These are phyloP conservation scores for Triticum timopheevii DNA, from an alignment of 176 grass and related monocot genomes.

Conservation along the genomic window DNA sequence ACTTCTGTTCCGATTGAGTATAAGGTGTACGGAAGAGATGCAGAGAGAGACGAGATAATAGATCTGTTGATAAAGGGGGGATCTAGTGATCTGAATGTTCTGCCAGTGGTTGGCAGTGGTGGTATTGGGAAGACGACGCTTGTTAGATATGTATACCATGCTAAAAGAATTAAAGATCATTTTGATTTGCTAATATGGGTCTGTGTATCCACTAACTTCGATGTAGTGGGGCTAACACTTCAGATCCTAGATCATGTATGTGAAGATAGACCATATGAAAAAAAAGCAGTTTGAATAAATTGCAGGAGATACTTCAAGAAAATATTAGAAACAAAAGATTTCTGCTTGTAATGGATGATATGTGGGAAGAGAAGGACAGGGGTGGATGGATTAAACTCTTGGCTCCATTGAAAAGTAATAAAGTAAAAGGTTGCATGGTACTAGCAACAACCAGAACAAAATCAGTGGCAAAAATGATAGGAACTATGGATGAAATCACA, in stretches of 20 bases:
- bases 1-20: conserved; percentile 21
- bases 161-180: conserved; percentile 10
- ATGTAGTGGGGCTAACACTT: not conserved
- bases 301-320: conserved; percentile 5
- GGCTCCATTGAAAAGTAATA: conserved; percentile 23
- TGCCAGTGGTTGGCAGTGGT: conserved; percentile 41
- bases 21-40: conserved; percentile 35
- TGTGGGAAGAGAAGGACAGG: conserved; percentile 29
- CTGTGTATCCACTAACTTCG: conserved; percentile 21
- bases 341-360: conserved; percentile 45
- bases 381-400: conserved; percentile 27
- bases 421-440: conserved; percentile 17
- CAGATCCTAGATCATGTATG: conserved; percentile 18
- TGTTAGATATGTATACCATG: conserved; percentile 19
- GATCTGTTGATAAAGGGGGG: not conserved
- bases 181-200: conserved; percentile 46
- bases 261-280: not conserved
- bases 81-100: conserved; percentile 10
- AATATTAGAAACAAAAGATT: conserved; percentile 20
- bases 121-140: conserved; percentile 51
- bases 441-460: conserved; percentile 28
- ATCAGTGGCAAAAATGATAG: conserved; percentile 36
- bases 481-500: not conserved
- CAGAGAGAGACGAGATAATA: conserved; percentile 36
- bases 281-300: not conserved